Evolutionary conservation across 108 stramenopile genomes (phyloP), one percentile per base, ranked within the genome.

Genomic region (Skeletonema marinoi): DNA sequence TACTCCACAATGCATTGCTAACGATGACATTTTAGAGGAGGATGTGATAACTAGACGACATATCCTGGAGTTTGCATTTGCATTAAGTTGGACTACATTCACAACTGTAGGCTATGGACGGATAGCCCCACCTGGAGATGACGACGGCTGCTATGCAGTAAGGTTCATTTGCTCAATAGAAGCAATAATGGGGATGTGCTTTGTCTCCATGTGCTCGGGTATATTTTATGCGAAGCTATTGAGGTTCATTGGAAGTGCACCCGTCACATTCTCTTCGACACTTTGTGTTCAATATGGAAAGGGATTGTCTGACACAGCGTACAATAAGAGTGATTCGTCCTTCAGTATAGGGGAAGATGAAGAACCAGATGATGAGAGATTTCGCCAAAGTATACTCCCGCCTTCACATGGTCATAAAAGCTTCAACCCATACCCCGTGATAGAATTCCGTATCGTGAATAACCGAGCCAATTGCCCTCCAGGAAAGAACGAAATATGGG

Each of bases 251-350:
- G 78, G 64, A 14, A 46, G 50, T 42, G 72, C 72, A 29, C 71
- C 62, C 1, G 78, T 74, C 62, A 78, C 78, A 6, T 78, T 78
- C 41, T 73, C 72, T 68, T 74, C 73, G 14, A 78, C 71, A 3
- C 41, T 78, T 73, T 78, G 78, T 46, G 65, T 78, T 32, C 78
- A 66, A 33, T 78, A 78, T 48, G 78, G 78, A 13, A 74, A 78
- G 21, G 78, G 78, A 30, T 51, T 78, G 31, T n/a, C 63, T 10
- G 66, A 66, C 51, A 14, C n/a, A 32, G 60, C 58, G 6, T 32
- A 66, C 9, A 56, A 58, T 41, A 48, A 44, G 32, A 35, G 48
- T 29, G 54, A 42, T 13, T 42, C 56, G 3, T 25, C 36, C 11
- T 6, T 29, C 4, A 73, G 44, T 32, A 17, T 0, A 16, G 14